phyloP scores from a whole-genome alignment of 2,329 filamentous ascomycete genomes.

The Diplodia intermedia region DNA sequence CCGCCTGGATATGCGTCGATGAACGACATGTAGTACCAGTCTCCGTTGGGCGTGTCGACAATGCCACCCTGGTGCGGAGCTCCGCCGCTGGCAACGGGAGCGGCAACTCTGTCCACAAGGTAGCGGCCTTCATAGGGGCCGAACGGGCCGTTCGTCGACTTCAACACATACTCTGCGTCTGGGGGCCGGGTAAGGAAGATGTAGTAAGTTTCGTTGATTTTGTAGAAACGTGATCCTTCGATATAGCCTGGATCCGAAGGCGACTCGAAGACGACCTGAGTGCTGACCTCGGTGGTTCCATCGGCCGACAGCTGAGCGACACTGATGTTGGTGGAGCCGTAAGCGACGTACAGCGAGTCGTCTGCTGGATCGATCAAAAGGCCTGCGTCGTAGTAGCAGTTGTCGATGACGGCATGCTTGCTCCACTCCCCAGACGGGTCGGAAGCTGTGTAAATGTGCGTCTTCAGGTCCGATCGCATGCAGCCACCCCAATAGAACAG shows the following conservation, averaged over 20 bases:
- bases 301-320: constrained; percentile 61
- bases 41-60: constrained; percentile 58
- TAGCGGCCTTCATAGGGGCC: constrained; percentile 60
- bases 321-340: constrained; percentile 58
- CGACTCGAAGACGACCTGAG: constrained; percentile 53
- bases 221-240: constrained; percentile 65
- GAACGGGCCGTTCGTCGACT: constrained; percentile 55
- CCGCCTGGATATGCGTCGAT: constrained; percentile 63
- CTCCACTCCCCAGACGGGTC: constrained; percentile 52
- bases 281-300: constrained; percentile 55
- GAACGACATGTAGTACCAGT: constrained; percentile 68
- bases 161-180: constrained; percentile 58
- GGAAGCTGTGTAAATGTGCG: constrained; percentile 62
- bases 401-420: constrained; percentile 46
- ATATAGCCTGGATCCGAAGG: constrained; percentile 49
- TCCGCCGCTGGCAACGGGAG: constrained; percentile 56
- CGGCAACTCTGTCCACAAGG: constrained; percentile 52
- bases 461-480: constrained; percentile 55
- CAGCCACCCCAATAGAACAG: constrained; percentile 67
- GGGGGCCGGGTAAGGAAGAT: constrained; percentile 60
- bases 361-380: constrained; percentile 63
- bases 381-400: constrained; percentile 65
- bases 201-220: constrained; percentile 63
- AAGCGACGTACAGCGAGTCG: constrained; percentile 65
- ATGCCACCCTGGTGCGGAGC: constrained; percentile 64